Evolutionary conservation across 2,329 filamentous ascomycete genomes (phyloP), one percentile per base, ranked within the genome.

Genomic region (Dothistroma pini): DNA sequence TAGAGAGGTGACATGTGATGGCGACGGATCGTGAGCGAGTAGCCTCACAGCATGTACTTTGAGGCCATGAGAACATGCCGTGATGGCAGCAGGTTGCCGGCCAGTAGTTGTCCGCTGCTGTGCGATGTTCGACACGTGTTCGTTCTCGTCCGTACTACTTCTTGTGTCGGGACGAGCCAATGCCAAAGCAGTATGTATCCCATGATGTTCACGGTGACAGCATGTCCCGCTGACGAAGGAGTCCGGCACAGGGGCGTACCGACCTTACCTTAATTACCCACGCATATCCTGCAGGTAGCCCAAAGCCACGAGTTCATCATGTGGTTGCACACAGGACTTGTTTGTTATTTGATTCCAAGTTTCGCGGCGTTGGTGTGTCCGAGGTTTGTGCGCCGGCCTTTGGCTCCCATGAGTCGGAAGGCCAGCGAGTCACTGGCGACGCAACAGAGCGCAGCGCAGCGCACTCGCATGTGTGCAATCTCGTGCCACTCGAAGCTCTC

Each of bases 201-300:
- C 56, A 55, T 58, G 25, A 25, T 9, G 25, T 12, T 49, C 2
- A n/a, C 21, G 31, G 19, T 34, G 48, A 31, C 31, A 53, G 44
- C 38, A 21, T 22, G 34, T 51, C 29, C 51, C 51, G 31, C 16
- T n/a, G 31, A 50, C 57, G 51, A 59, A 55, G 29, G 48, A 9
- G 12, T 14, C 48, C 48, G 48, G 48, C 48, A 31, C 48, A 51
- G 29, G 48, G 52, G 48, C 54, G 49, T 54, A 47, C 55, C 58
- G 56, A 60, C 53, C 47, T 52, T 58, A 51, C 32, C 47, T 49
- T 49, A 6, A 49, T 21, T 49, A 11, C 48, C 21, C 21, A 31
- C 38, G 38, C 19, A 51, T 12, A 21, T 55, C 47, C 32, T 57
- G 58, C 58, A 60, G 35, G 44, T 60, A 53, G 35, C 58, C 58